These are phyloP conservation scores for Corymbia calophylla DNA, from an alignment of 441 rosid species.

Conservation along the genomic window DNA sequence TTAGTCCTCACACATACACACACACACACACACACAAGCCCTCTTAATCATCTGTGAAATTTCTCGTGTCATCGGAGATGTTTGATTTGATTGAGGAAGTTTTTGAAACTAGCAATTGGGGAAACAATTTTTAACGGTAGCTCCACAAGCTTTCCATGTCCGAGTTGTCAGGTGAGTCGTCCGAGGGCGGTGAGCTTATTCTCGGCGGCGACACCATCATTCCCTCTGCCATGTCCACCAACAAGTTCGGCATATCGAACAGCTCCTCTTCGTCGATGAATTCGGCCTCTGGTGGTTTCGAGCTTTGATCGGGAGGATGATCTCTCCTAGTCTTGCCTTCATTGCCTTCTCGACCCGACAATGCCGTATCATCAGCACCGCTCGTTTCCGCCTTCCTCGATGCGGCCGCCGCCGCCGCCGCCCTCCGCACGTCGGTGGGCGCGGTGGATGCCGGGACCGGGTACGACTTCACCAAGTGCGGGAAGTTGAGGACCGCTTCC, in stretches of 20 bases:
- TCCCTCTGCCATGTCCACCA: constrained; percentile 89
- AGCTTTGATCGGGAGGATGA: neutral
- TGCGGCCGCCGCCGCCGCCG: constrained; percentile 55
- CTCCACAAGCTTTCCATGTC: constrained; percentile 72
- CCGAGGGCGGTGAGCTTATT: constrained; percentile 40
- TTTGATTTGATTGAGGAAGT: neutral
- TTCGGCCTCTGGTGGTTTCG: constrained; percentile 3
- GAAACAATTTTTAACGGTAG: constrained; percentile 14
- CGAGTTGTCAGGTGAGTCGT: constrained; percentile 52
- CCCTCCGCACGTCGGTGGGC: constrained; percentile 55
- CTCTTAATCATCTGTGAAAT: neutral
- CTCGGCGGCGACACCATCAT: constrained; percentile 85
- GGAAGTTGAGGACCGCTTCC: constrained; percentile 65
- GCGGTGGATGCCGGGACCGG: constrained; percentile 58
- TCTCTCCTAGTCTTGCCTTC: neutral
- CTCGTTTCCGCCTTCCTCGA: constrained; percentile 17
- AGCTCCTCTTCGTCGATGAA: constrained; percentile 76
- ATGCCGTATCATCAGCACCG: neutral
- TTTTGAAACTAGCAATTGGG: neutral
- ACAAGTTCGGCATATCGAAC: constrained; percentile 68
- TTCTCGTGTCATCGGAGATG: neutral
- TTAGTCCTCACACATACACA: neutral
- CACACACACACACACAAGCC: neutral
- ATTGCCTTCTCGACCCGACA: neutral
- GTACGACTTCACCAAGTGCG: constrained; percentile 36